These are phyloP conservation scores for Populus nigra DNA, from an alignment of 345 rosid species.

Conservation along the genomic window DNA sequence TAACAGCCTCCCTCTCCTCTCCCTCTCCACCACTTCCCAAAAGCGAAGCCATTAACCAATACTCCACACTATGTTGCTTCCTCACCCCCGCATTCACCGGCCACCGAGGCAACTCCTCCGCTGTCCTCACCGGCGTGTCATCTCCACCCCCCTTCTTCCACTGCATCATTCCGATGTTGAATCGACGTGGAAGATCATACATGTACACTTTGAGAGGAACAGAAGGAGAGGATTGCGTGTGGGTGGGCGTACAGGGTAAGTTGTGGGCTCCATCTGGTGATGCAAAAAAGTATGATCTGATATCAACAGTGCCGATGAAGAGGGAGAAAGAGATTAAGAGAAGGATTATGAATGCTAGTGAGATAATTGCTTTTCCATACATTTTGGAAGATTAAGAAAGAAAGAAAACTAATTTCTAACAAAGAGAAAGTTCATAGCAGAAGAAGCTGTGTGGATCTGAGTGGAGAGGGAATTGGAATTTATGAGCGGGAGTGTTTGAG, in stretches of 20 bases:
- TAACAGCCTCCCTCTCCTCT: conserved; percentile 56
- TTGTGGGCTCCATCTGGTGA: not conserved
- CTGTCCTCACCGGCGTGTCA: conserved; percentile 47
- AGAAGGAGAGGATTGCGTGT: not conserved
- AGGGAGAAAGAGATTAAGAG: conserved; percentile 48
- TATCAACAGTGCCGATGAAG: conserved; percentile 54
- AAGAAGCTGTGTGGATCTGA: no score
- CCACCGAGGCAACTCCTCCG: conserved; percentile 67
- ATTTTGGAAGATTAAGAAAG: conserved; percentile 16
- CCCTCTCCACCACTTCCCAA: conserved; percentile 39
- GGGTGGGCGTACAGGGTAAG: not conserved
- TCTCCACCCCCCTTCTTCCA: conserved; percentile 27
- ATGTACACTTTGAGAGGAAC: conserved; percentile 69
- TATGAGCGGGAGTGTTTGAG: no score
- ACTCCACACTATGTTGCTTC: conserved; percentile 90
- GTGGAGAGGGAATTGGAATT: no score
- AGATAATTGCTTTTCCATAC: conserved; percentile 45
- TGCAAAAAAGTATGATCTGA: conserved; percentile 62
- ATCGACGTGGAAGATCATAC: conserved; percentile 88
- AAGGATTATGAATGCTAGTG: conserved; percentile 34
- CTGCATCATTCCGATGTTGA: conserved; percentile 76
- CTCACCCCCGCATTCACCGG: conserved; percentile 55
- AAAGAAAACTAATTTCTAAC: no score
- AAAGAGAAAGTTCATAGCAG: no score
- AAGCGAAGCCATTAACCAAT: conserved; percentile 94